A percentile compares a stretch with the other conserved stretches of the same genome.
Conservation (phyloP, 2,329 filamentous ascomycete species). For the Orbilia javanica region DNA sequence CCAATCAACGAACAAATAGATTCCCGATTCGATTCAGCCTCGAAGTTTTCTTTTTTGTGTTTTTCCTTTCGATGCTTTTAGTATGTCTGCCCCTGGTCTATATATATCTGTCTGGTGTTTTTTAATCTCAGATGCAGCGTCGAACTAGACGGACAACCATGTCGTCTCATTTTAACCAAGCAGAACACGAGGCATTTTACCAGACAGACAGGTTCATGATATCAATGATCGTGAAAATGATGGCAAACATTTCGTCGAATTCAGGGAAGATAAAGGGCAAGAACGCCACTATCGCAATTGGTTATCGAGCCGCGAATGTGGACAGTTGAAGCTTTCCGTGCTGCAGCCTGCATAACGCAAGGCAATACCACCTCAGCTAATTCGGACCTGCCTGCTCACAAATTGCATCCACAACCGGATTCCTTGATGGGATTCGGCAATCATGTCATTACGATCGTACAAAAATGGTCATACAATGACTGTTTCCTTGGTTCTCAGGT, state of each 20-base stretch:
- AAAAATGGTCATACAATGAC: background rate
- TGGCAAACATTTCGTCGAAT: background rate
- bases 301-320: background rate
- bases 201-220: background rate
- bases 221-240: constrained; percentile 6
- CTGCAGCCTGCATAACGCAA: background rate
- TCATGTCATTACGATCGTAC: background rate
- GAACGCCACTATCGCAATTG: constrained; percentile 4
- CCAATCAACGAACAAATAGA: background rate
- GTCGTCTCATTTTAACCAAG: background rate
- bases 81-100: background rate
- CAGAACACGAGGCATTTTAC: constrained; percentile 9
- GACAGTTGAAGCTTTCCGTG: background rate
- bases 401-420: background rate
- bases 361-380: constrained; percentile 5
- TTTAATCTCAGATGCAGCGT: background rate
- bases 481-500: background rate
- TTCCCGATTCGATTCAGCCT: background rate
- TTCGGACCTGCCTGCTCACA: background rate
- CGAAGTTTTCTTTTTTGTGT: no score
- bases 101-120: background rate
- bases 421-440: background rate
- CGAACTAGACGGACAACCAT: background rate
- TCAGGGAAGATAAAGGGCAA: background rate
- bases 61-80: no score